A percentile compares a stretch with the other conserved stretches of the same genome.
Evolutionary conservation across 306 rosid genomes (phyloP).

Genomic region (Fagus sylvatica): DNA sequence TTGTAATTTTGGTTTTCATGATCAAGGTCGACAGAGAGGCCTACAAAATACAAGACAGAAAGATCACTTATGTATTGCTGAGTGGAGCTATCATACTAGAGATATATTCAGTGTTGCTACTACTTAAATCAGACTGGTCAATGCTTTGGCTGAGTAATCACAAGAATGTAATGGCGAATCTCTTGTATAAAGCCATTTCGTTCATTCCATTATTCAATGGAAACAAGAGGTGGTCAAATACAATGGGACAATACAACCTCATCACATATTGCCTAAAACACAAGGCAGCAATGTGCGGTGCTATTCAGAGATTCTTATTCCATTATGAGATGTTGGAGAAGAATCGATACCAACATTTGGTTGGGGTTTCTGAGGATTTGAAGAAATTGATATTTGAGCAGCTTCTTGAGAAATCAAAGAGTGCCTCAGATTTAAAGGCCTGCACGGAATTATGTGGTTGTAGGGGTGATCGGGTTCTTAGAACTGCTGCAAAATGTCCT

Average conservation of each 20-base stretch:
- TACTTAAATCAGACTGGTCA: slow-evolving; percentile 31
- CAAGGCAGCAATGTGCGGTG: background rate
- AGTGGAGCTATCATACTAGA: slow-evolving; percentile 29
- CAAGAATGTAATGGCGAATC: background rate
- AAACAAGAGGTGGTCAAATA: slow-evolving; percentile 18
- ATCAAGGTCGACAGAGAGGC: background rate
- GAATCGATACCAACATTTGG: background rate
- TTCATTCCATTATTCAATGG: too few relatives aligned
- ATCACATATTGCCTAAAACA: background rate
- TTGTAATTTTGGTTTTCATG: background rate
- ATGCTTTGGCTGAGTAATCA: slow-evolving; percentile 2
- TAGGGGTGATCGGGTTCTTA: slow-evolving; percentile 9
- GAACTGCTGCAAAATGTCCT: background rate
- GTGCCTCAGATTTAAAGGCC: background rate
- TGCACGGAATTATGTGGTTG: slow-evolving; percentile 11
- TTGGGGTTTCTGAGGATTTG: background rate
- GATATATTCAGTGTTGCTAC: background rate
- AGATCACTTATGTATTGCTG: slow-evolving; percentile 11
- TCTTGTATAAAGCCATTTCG: background rate
- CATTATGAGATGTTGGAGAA: slow-evolving; percentile 3
- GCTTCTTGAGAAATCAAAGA: background rate
- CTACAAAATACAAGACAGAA: background rate
- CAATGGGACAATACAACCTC: slow-evolving; percentile 7
- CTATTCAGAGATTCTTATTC: background rate
- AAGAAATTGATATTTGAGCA: slow-evolving; percentile 21